Conservation (phyloP, 495 filamentous ascomycete species). For the Xylaria flabelliformis region DNA sequence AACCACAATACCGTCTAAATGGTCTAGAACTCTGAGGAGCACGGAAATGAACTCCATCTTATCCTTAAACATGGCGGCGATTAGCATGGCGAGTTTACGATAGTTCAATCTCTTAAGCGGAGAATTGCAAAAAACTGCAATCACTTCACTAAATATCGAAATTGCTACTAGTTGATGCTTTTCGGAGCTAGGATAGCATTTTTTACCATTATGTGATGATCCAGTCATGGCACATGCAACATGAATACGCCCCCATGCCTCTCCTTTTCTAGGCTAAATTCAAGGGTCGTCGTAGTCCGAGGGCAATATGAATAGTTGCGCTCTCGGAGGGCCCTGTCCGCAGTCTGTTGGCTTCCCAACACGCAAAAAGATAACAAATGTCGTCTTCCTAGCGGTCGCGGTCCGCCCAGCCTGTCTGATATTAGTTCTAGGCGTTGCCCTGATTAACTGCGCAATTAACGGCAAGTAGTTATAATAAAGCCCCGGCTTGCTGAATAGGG, state of each 20-base stretch:
- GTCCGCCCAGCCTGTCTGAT: conserved; percentile 30
- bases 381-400: conserved; percentile 22
- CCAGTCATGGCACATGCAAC: not conserved
- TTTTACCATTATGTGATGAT: not conserved
- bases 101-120: not conserved
- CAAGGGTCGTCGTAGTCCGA: conserved; percentile 16
- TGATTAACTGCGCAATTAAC: conserved; percentile 18
- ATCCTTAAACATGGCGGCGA: not conserved
- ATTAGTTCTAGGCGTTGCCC: conserved; percentile 20
- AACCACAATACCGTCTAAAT: not conserved
- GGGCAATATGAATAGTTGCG: conserved; percentile 30
- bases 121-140: not conserved
- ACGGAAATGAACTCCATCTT: not conserved
- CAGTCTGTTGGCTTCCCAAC: not conserved
- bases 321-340: conserved; percentile 38
- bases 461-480: not conserved
- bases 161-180: not conserved
- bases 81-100: not conserved
- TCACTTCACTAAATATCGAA: not conserved
- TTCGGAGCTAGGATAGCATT: not conserved
- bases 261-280: conserved; percentile 38
- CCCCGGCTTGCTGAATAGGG: conserved; percentile 2
- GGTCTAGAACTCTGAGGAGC: not conserved
- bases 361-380: conserved; percentile 8
- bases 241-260: conserved; percentile 1